Percentiles rank a stretch among this genome's conserved stretches.
Conservation (phyloP, 192 early-diverging fungal species). For the Backusella tarrabulga region DNA sequence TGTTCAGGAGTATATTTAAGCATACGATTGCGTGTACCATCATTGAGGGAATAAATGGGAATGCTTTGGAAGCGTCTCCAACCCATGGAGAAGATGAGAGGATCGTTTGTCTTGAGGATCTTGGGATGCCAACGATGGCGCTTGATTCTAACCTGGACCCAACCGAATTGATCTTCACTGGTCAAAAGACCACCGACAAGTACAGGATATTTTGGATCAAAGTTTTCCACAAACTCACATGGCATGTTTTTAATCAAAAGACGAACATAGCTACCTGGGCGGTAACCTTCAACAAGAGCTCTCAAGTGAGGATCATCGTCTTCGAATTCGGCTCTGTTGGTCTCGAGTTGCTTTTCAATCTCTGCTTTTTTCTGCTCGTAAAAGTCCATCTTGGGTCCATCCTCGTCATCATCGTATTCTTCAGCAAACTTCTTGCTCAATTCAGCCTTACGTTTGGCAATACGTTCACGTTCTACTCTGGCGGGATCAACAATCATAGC, state of each 20-base stretch:
- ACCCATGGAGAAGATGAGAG: slow-evolving; percentile 94
- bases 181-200: slow-evolving; percentile 88
- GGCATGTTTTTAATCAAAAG: slow-evolving; percentile 90
- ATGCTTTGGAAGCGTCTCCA: slow-evolving; percentile 98
- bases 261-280: slow-evolving; percentile 92
- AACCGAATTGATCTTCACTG: slow-evolving; percentile 91
- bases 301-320: slow-evolving; percentile 71
- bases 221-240: slow-evolving; percentile 91
- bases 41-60: slow-evolving; percentile 90
- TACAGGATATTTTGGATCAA: slow-evolving; percentile 89
- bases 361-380: slow-evolving; percentile 90
- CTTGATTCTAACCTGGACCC: slow-evolving; percentile 96
- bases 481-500: slow-evolving; percentile 38
- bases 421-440: slow-evolving; percentile 95
- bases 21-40: slow-evolving; percentile 94
- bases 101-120: slow-evolving; percentile 97
- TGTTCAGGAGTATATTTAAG: slow-evolving; percentile 99
- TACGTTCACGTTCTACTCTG: slow-evolving; percentile 59
- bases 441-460: slow-evolving; percentile 83
- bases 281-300: slow-evolving; percentile 87
- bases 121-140: slow-evolving; percentile 96
- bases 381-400: slow-evolving; percentile 64
- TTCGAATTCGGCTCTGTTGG: slow-evolving; percentile 88
- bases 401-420: slow-evolving; percentile 78
- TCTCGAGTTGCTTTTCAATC: slow-evolving; percentile 77